These are phyloP conservation scores for Aureobasidium sp. DNA, from an alignment of 2,329 filamentous ascomycete genomes.

Conservation along the genomic window DNA sequence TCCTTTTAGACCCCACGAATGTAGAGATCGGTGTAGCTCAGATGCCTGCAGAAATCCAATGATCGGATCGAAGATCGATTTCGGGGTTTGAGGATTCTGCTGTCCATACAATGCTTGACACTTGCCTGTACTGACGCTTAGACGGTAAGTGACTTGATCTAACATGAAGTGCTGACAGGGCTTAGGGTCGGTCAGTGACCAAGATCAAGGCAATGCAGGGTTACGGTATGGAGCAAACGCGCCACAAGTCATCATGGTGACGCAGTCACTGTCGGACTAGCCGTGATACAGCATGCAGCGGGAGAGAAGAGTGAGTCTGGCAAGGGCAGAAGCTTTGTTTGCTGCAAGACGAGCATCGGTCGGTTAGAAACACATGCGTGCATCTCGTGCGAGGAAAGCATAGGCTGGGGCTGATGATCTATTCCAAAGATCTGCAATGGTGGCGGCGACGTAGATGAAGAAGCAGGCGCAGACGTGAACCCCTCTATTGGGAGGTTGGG, in stretches of 20 bases:
- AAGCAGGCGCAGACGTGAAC: background rate
- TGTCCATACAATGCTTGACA: background rate
- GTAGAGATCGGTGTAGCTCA: background rate
- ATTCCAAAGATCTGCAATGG: background rate
- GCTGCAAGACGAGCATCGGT: slow-evolving; percentile 1
- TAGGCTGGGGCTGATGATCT: slow-evolving; percentile 1
- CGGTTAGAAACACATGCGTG: background rate
- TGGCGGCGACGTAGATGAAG: slow-evolving; percentile 4
- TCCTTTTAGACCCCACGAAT: background rate
- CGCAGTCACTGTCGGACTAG: background rate
- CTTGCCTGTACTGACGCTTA: background rate
- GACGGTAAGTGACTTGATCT: background rate
- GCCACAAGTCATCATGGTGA: slow-evolving; percentile 14
- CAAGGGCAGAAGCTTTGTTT: slow-evolving; percentile 6
- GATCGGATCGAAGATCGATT: background rate
- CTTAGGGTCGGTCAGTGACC: background rate
- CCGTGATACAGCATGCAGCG: slow-evolving; percentile 1
- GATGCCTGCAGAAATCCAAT: background rate
- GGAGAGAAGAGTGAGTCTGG: background rate
- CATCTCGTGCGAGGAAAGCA: background rate
- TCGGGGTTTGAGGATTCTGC: background rate
- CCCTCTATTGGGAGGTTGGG: background rate
- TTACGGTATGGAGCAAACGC: background rate
- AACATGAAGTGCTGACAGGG: slow-evolving; percentile 6
- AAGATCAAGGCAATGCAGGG: slow-evolving; percentile 6